phyloP scores from a whole-genome alignment of 306 rosid species.

The Rubus idaeus region DNA sequence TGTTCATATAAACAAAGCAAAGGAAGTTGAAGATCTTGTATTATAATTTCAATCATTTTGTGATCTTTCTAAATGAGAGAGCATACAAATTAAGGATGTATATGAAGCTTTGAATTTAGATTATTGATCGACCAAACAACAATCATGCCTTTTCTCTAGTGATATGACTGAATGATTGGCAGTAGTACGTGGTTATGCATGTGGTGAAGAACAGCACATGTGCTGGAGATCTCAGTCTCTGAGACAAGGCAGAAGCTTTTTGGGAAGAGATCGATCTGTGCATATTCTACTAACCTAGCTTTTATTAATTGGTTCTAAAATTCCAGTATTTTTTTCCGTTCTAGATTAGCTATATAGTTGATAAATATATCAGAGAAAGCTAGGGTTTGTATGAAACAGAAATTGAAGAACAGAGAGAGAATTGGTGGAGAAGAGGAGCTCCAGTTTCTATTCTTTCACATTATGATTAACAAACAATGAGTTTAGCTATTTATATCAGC shows the following conservation, averaged over 20 bases:
- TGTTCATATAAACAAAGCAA: neutral
- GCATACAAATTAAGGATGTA: neutral
- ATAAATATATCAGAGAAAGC: no score
- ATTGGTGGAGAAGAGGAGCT: no score
- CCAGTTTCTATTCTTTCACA: no score
- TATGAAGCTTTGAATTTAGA: slow-evolving; percentile 23
- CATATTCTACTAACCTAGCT: neutral
- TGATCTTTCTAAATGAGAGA: neutral
- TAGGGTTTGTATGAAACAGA: no score
- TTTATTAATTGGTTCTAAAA: neutral
- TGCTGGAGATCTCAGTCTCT: slow-evolving; percentile 31
- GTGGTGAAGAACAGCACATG: slow-evolving; percentile 50
- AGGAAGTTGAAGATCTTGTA: slow-evolving; percentile 1
- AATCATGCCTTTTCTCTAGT: slow-evolving; percentile 30
- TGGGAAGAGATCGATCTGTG: neutral
- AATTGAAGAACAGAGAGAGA: no score
- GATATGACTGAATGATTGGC: slow-evolving; percentile 21
- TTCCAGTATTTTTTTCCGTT: neutral
- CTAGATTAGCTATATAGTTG: neutral
- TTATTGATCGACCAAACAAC: slow-evolving; percentile 37
- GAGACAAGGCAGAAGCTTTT: neutral
- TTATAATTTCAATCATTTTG: neutral
- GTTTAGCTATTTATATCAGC: no score
- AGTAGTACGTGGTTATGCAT: slow-evolving; percentile 21
- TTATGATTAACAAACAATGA: no score